These are phyloP conservation scores for Hippophae gyantsensis DNA, from an alignment of 306 rosid genomes.

Conservation along the genomic window DNA sequence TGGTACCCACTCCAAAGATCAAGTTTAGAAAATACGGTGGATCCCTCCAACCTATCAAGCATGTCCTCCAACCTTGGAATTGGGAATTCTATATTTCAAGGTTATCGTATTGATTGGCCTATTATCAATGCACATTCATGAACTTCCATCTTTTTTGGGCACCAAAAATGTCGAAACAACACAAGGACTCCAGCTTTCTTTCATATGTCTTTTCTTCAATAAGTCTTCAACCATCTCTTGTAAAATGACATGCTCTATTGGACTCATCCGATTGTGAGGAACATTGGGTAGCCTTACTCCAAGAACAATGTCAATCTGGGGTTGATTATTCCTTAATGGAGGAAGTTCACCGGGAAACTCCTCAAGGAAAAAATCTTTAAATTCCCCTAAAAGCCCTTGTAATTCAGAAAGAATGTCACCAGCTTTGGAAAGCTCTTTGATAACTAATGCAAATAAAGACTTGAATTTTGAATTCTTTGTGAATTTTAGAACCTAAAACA, in stretches of 20 bases:
- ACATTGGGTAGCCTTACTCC: not conserved
- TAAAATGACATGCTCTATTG: not conserved
- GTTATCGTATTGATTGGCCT: not conserved
- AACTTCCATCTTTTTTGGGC: not conserved
- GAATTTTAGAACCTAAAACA: not conserved
- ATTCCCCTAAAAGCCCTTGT: no score
- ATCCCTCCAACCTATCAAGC: not conserved
- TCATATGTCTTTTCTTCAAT: not conserved
- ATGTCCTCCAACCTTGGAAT: not conserved
- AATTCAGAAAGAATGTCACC: no score
- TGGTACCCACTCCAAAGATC: not conserved
- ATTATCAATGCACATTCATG: not conserved
- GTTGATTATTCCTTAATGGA: not conserved
- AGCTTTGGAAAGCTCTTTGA: not conserved
- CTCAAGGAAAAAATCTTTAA: no score
- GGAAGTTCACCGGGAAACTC: not conserved
- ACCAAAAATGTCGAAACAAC: not conserved
- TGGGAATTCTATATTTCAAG: no score
- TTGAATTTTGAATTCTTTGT: not conserved
- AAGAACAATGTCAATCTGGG: not conserved
- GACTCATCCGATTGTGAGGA: not conserved
- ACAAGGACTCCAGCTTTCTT: not conserved
- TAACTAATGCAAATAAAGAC: no score
- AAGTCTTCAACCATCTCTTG: not conserved
- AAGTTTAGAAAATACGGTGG: not conserved